Base-by-base conservation (phyloP, 2,329 filamentous ascomycete species). In the Microsporum audouinii region DNA sequence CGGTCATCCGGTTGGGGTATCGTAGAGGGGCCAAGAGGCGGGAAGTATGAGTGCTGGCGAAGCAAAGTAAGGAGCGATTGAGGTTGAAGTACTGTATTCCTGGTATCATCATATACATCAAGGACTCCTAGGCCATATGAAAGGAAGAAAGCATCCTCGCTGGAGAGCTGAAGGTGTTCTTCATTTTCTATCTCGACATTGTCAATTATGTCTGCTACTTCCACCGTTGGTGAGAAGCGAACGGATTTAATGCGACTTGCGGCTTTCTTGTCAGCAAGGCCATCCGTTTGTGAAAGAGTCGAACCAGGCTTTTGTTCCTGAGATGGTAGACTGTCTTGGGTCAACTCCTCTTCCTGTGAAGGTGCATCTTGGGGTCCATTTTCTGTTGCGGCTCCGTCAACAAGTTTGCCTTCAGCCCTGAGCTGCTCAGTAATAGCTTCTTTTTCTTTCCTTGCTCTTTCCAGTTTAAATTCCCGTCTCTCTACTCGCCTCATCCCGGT, bases 121-220 rank as follows among this genome's bases (percentile, higher is more conserved):
- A 99, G 80, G 2, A 82, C 82, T 0, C 92, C 92, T 0, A 99
- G 78, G 0, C 82, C 87, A 70, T 95, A 97, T 3, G 79, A 80
- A 7, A 99, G 81, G 72, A 96, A 99, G 74, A 97, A 95, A 0
- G 91, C 87, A 74, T 99, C 94, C 72, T 96, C 91, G 0, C 87
- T 82, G 2, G 87, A 91, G 6, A 99, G 80, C 71, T 97, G 94
- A n/a, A 96, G 84, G 69, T 96, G 91, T 69, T 99, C 94, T 75
- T 88, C 74, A 76, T 84, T 76, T 61, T 77, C 63, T 14, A 76
- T 56, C 53, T 51, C 29, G 65, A 60, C 7, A 4, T 65, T 71
- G 49, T 69, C 66, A 51, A 66, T 68, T 63, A 85, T 85, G 0
- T 85, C 85, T 1, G 84, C 82, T 17, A 57, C 31, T 67, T 87